Base-by-base conservation (phyloP, 2,329 filamentous ascomycete species). In the Colletotrichum gigasporum region DNA sequence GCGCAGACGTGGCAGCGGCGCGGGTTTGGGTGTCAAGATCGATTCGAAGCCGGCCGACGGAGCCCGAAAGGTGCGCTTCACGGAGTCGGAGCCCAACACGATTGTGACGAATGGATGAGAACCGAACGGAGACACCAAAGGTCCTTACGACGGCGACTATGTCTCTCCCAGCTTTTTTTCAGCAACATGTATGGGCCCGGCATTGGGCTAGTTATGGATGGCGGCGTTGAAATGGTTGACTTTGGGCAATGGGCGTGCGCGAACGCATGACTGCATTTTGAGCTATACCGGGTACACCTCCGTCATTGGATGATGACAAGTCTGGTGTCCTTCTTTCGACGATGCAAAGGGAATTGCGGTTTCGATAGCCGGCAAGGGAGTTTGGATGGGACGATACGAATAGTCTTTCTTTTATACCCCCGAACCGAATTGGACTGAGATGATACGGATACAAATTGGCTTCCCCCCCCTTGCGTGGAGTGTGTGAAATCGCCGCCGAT, bases 1-100 rank as follows among this genome's bases (percentile, higher is more conserved):
- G 71, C 80, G 83, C 48, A 79, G 87, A 44, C 78, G 82, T 8
- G 76, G 71, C 7, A 76, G 72, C 26, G 57, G 56, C 16, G 71
- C 70, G 9, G 70, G 68, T 66, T 58, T 63, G 20, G 16, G 14
- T 5, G 30, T 42, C 10, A 65, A 63, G 44, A 42, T 53, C 11
- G 60, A 60, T 11, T 39, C 60, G 11, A 63, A 63, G 61, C 24
- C 34, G 67, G 73, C 62, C 52, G 73, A 55, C 65, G 74, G 74
- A 5, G 66, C 71, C 18, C 70, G 78, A 42, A 80, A 74, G 66
- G 79, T 81, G 35, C 74, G 75, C 16, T 81, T 83, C 39, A 78
- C 74, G 52, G 79, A 81, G 22, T 70, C 75, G 26, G 80, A 83
- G 51, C 50, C 56, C 9, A 56, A 41, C 5, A 58, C 55, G 42